Conservation (phyloP, 148 eudicot species). For the Spergularia bocconei region DNA sequence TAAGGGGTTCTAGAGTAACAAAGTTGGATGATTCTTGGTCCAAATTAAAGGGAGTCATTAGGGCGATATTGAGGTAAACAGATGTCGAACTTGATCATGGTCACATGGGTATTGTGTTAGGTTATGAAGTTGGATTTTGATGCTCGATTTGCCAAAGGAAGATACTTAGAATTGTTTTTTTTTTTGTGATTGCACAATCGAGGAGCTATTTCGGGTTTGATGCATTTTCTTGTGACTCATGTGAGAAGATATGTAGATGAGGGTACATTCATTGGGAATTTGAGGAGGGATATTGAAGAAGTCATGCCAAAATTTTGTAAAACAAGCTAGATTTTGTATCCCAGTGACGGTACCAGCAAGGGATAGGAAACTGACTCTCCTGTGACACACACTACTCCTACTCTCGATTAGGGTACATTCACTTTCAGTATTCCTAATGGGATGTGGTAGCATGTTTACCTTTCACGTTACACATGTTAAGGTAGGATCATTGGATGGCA, state of each 20-base stretch:
- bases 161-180: background rate
- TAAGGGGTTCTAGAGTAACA: background rate
- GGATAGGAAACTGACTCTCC: too few relatives aligned
- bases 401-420: too few relatives aligned
- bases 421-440: too few relatives aligned
- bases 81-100: background rate
- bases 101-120: too few relatives aligned
- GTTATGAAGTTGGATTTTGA: background rate
- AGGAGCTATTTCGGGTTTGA: constrained; percentile 84
- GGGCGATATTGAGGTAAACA: background rate
- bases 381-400: too few relatives aligned
- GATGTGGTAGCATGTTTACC: too few relatives aligned
- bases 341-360: too few relatives aligned
- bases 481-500: too few relatives aligned
- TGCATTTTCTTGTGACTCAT: constrained; percentile 86
- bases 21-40: background rate
- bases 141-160: background rate
- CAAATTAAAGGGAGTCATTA: background rate
- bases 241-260: constrained; percentile 95
- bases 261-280: constrained; percentile 86
- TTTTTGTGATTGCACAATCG: constrained; percentile 43
- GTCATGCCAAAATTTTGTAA: constrained; percentile 74
- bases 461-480: too few relatives aligned
- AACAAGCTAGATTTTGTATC: constrained; percentile 43
- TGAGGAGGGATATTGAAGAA: constrained; percentile 84